Evolutionary conservation across 805 yeast genomes (phyloP), one percentile per base, ranked within the genome.

Genomic region (Candida nonsorbophila): DNA sequence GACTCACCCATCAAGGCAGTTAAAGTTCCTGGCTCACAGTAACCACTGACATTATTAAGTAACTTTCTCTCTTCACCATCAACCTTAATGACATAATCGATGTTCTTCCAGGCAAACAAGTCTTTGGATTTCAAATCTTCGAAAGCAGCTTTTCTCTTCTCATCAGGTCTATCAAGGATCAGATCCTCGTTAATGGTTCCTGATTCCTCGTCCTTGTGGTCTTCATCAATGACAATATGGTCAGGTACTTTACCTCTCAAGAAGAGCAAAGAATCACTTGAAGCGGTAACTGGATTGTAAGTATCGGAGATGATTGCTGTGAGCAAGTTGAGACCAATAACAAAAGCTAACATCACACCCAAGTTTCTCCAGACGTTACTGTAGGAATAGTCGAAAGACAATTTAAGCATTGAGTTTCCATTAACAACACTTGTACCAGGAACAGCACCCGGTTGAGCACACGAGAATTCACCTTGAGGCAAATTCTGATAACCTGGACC

Each of bases 1-100:
- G 90, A 81, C 28, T 80, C 83, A 48, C 90, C 90, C 88, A 82
- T 81, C 35, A 81, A 63, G 5, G 88, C 90, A 22, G 87, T 80
- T 54, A 81, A 62, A 33, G 83, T 79, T 45, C 90, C 90, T n/a
- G 90, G 90, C 45, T 77, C 77, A 31, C 79, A 85, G 67, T 77
- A 81, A 30, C 90, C 90, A 44, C 57, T 62, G 22, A 59, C 51
- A 22, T 48, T 52, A 36, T 58, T 47, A 47, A 76, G 54, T 34
- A 72, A 47, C 12, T 47, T 47, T 35, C 65, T 46, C 12, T 56
- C 57, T 32, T 56, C 65, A 7, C 49, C 36, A 35, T 61, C 58
- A 23, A 58, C 56, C 34, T 57, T 56, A 17, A 61, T 64, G 30
- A 53, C 49, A 36, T 58, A 57, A 5, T 59, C 52, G 37, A 59